Conservation (phyloP, 768 basidiomycete genomes). For the Amanita rubescens region DNA sequence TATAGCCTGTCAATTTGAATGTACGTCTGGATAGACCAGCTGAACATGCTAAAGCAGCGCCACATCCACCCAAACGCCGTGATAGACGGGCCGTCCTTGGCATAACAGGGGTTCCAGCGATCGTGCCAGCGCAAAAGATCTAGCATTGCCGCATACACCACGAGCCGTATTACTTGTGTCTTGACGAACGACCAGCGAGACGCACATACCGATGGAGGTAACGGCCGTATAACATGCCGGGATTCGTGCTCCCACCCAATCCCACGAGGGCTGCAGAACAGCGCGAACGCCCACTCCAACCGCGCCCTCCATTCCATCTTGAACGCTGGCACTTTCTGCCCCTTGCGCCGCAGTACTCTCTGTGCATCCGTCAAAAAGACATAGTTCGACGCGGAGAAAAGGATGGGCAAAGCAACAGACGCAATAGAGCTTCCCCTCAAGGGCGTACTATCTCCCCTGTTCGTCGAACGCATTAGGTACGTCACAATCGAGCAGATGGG, state of each 20-base stretch:
- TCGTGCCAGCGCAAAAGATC: slow-evolving; percentile 13
- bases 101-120: slow-evolving; percentile 12
- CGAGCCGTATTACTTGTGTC: not conserved
- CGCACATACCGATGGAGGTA: slow-evolving; percentile 17
- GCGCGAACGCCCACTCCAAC: slow-evolving; percentile 23
- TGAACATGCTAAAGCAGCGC: slow-evolving; percentile 15
- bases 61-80: slow-evolving; percentile 10
- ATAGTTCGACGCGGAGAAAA: slow-evolving; percentile 10
- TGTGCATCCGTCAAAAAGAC: slow-evolving; percentile 12
- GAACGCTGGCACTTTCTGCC: not conserved
- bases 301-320: slow-evolving; percentile 7
- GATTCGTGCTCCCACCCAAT: slow-evolving; percentile 29
- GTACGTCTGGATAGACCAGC: slow-evolving; percentile 14
- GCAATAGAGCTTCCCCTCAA: slow-evolving; percentile 6
- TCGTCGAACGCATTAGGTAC: slow-evolving; percentile 7
- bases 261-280: slow-evolving; percentile 25
- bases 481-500: slow-evolving; percentile 5
- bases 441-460: slow-evolving; percentile 1
- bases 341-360: slow-evolving; percentile 5
- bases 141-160: slow-evolving; percentile 6
- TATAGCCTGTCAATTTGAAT: slow-evolving; percentile 14
- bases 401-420: slow-evolving; percentile 1
- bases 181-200: slow-evolving; percentile 9
- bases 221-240: slow-evolving; percentile 14
- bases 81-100: slow-evolving; percentile 11